These are phyloP conservation scores for Bjerkandera adusta DNA, from an alignment of 1,284 basidiomycete genomes.

Conservation along the genomic window DNA sequence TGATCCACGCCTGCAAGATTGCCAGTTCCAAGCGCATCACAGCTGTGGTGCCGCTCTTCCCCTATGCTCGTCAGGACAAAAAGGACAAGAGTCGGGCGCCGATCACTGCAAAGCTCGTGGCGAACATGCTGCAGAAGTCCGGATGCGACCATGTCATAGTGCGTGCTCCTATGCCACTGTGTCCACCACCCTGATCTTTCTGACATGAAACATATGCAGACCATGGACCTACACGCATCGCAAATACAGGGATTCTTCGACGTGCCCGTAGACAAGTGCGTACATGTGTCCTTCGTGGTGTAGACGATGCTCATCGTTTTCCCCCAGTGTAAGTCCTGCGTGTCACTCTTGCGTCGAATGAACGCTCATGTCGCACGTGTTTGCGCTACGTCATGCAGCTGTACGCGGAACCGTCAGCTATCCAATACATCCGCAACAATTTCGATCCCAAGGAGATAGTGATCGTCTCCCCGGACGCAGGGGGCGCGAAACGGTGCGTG, in stretches of 20 bases:
- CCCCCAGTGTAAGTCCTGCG: slow-evolving; percentile 45
- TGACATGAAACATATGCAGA: slow-evolving; percentile 48
- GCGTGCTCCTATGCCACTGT: slow-evolving; percentile 35
- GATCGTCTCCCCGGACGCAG: slow-evolving; percentile 98
- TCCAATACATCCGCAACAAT: slow-evolving; percentile 92
- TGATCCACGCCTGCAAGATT: slow-evolving; percentile 99
- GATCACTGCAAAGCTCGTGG: slow-evolving; percentile 98
- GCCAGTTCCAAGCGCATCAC: slow-evolving; percentile 95
- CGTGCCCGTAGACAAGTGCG: slow-evolving; percentile 99
- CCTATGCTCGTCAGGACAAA: slow-evolving; percentile 97
- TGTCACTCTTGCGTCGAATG: slow-evolving; percentile 2
- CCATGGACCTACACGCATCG: slow-evolving; percentile 97
- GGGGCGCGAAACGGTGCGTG: slow-evolving; percentile 92
- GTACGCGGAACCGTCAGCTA: slow-evolving; percentile 96
- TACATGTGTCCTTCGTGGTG: slow-evolving; percentile 25
- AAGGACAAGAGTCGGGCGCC: slow-evolving; percentile 99
- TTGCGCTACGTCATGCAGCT: slow-evolving; percentile 50
- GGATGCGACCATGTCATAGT: slow-evolving; percentile 99
- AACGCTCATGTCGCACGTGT: slow-evolving; percentile 12
- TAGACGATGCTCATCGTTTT: slow-evolving; percentile 22
- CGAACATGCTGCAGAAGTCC: slow-evolving; percentile 97
- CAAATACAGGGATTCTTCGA: slow-evolving; percentile 99
- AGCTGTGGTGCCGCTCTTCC: slow-evolving; percentile 93
- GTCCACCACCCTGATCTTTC: background rate
- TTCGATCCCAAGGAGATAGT: slow-evolving; percentile 88